A percentile compares a stretch with the other conserved stretches of the same genome.
Evolutionary conservation across 2,329 filamentous ascomycete species (phyloP).

Genomic region (Nemania sp.): DNA sequence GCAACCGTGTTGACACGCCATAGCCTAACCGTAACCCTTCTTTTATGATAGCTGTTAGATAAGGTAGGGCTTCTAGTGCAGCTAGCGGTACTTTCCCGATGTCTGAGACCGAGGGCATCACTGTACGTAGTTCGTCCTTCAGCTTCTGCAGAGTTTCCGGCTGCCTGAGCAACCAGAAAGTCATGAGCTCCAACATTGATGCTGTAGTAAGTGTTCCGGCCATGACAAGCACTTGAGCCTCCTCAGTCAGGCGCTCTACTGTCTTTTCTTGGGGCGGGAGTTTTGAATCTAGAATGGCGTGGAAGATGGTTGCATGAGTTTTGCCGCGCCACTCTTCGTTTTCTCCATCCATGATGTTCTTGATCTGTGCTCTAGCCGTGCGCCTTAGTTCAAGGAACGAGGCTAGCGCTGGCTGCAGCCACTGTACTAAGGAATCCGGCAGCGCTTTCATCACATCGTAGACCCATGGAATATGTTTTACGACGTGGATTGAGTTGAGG

Average conservation of each 20-base stretch:
- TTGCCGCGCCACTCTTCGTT: constrained; percentile 27
- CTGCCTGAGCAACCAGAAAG: constrained; percentile 30
- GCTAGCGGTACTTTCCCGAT: constrained; percentile 17
- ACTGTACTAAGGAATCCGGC: constrained; percentile 7
- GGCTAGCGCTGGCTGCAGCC: constrained; percentile 7
- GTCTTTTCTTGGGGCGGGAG: constrained; percentile 21
- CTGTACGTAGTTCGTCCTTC: constrained; percentile 25
- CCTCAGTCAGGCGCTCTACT: constrained; percentile 22
- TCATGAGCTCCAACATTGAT: constrained; percentile 10
- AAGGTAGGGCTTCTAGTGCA: constrained; percentile 26
- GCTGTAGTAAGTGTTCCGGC: constrained; percentile 33
- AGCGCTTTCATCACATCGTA: constrained; percentile 24
- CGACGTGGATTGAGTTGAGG: constrained; percentile 15
- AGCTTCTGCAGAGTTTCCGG: constrained; percentile 24
- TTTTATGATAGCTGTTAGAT: constrained; percentile 27
- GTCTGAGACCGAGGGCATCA: constrained; percentile 22
- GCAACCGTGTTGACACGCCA: constrained; percentile 20
- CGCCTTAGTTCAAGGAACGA: constrained; percentile 26
- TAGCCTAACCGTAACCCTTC: constrained; percentile 25
- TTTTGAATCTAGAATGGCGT: constrained; percentile 21
- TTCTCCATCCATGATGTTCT: constrained; percentile 21
- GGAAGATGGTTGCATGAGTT: constrained; percentile 29
- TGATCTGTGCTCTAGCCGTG: constrained; percentile 11
- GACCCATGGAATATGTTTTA: constrained; percentile 30
- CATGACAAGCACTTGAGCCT: constrained; percentile 25